These are phyloP conservation scores for Saitozyma sp. DNA, from an alignment of 768 basidiomycete species.

Conservation along the genomic window DNA sequence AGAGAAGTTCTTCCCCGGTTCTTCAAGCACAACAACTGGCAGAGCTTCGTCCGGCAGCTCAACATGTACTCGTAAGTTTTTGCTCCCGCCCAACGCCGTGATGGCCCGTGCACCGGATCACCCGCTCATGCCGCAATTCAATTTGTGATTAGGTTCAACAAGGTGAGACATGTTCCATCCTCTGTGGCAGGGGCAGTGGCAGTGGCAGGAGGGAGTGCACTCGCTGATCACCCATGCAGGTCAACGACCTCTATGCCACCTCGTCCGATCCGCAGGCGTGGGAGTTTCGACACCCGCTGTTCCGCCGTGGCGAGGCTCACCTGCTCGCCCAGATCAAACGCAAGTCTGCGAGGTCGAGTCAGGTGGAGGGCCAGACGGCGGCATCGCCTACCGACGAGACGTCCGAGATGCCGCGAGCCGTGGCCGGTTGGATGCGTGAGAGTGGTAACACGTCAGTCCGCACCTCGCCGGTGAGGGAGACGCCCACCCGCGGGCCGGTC, in stretches of 20 bases:
- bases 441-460: neutral
- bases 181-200: too few species aligned
- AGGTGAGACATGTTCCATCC: constrained; percentile 16
- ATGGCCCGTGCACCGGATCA: neutral
- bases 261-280: constrained; percentile 45
- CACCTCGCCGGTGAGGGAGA: neutral
- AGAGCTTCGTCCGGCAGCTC: constrained; percentile 84
- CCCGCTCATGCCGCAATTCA: neutral
- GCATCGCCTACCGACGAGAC: constrained; percentile 31
- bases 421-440: constrained; percentile 44
- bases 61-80: constrained; percentile 81
- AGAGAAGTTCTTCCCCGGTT: constrained; percentile 71
- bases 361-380: constrained; percentile 13
- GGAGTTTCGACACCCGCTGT: constrained; percentile 52
- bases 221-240: constrained; percentile 19
- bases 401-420: constrained; percentile 6
- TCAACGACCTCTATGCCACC: constrained; percentile 48
- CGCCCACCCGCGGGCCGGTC: constrained; percentile 6
- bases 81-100: too few species aligned
- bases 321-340: constrained; percentile 48
- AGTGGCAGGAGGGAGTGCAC: too few species aligned
- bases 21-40: constrained; percentile 98
- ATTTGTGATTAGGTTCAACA: constrained; percentile 35
- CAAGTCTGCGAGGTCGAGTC: constrained; percentile 34
- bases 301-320: constrained; percentile 50